A percentile compares a stretch with the other conserved stretches of the same genome.
Evolutionary conservation across 345 rosid species (phyloP).

Genomic region (Chamaenerion angustifolium): DNA sequence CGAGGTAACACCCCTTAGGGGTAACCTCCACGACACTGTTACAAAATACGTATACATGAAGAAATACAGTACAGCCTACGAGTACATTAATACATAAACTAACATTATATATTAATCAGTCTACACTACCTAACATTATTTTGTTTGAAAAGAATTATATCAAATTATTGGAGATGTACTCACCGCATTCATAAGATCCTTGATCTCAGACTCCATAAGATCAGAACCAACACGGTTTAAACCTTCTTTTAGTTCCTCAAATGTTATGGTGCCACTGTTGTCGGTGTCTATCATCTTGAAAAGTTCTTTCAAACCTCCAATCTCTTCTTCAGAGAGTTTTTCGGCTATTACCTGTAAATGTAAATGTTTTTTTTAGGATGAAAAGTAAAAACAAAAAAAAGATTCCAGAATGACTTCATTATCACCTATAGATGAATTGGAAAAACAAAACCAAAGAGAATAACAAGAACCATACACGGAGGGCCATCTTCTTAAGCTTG

Average conservation of each 20-base stretch:
- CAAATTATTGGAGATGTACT: conserved; percentile 3
- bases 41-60: too few species aligned
- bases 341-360: conserved; percentile 76
- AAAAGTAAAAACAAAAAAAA: too few species aligned
- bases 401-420: too few species aligned
- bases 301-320: conserved; percentile 85
- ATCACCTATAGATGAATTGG: too few species aligned
- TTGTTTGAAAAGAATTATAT: too few species aligned
- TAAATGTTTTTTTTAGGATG: too few species aligned
- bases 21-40: too few species aligned
- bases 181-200: conserved; percentile 90
- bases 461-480: conserved; percentile 39
- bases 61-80: too few species aligned
- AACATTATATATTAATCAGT: too few species aligned
- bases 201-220: conserved; percentile 83
- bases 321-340: conserved; percentile 94
- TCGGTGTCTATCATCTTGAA: conserved; percentile 95
- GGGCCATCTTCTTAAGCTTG: conserved; percentile 94
- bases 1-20: too few species aligned
- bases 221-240: conserved; percentile 76
- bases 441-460: not conserved
- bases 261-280: conserved; percentile 78
- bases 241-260: conserved; percentile 82
- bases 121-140: too few species aligned
- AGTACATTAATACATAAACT: too few species aligned